Percentiles rank a stretch among this genome's conserved stretches.
These are phyloP conservation scores for Pisolithus marmoratus DNA, from an alignment of 768 basidiomycete genomes.

Conservation along the genomic window DNA sequence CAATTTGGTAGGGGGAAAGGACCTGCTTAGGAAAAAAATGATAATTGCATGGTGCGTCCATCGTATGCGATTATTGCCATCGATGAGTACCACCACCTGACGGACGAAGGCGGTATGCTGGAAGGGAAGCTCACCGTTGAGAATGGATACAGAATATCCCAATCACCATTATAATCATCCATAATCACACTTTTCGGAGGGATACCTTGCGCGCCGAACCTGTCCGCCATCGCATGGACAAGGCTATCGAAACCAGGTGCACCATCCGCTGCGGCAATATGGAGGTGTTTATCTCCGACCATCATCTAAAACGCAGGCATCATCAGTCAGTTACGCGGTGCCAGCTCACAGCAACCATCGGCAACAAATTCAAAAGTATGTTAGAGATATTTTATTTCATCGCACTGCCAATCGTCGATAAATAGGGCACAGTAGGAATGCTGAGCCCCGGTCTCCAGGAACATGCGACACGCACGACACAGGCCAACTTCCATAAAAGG, in stretches of 20 bases:
- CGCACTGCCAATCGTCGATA: too few relatives aligned
- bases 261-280: slow-evolving; percentile 77
- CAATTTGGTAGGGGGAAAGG: slow-evolving; percentile 77
- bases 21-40: slow-evolving; percentile 49
- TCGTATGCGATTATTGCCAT: too few relatives aligned
- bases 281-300: slow-evolving; percentile 64
- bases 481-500: too few relatives aligned
- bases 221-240: slow-evolving; percentile 50
- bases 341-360: not conserved
- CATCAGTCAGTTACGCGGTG: not conserved
- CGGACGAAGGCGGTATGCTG: not conserved
- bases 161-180: slow-evolving; percentile 78
- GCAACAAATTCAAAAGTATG: not conserved
- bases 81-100: not conserved
- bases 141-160: slow-evolving; percentile 84
- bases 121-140: slow-evolving; percentile 47
- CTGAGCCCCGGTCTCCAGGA: too few relatives aligned
- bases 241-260: slow-evolving; percentile 70
- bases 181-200: slow-evolving; percentile 47
- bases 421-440: too few relatives aligned
- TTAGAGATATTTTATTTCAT: not conserved
- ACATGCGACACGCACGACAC: too few relatives aligned
- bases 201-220: slow-evolving; percentile 47
- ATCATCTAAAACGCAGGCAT: slow-evolving; percentile 55
- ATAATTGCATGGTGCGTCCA: too few relatives aligned